Conservation (phyloP, 495 filamentous ascomycete genomes). For the Astrocystis sublimbata region DNA sequence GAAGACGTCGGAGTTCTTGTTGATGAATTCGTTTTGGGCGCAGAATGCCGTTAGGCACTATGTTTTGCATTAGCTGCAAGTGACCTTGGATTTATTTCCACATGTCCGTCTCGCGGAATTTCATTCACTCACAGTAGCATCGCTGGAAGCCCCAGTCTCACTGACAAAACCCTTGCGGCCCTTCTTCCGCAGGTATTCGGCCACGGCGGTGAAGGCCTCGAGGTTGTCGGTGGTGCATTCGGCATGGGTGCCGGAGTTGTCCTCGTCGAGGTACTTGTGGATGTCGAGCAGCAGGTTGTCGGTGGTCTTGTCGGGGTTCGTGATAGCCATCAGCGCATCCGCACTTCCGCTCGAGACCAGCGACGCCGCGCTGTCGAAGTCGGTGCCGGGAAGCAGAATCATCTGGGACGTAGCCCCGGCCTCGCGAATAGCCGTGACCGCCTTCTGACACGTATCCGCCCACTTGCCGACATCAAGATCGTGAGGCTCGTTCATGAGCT, state of each 20-base stretch:
- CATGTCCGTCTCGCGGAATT: neutral
- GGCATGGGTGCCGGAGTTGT: conserved; percentile 55
- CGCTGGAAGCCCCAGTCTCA: conserved; percentile 54
- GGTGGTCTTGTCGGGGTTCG: conserved; percentile 55
- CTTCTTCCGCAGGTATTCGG: conserved; percentile 48
- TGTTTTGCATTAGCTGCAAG: conserved; percentile 1
- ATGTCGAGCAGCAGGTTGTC: conserved; percentile 58
- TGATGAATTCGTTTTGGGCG: conserved; percentile 48
- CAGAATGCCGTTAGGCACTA: conserved; percentile 48
- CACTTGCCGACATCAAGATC: conserved; percentile 49
- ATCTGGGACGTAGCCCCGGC: conserved; percentile 59
- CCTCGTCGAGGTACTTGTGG: conserved; percentile 56
- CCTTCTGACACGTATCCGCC: conserved; percentile 56
- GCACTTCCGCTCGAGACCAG: conserved; percentile 47
- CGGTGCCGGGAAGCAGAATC: conserved; percentile 50
- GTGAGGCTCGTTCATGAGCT: conserved; percentile 66
- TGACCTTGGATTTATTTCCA: neutral
- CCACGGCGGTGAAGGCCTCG: conserved; percentile 48
- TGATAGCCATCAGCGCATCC: conserved; percentile 51
- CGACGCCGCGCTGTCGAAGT: conserved; percentile 50
- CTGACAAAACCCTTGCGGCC: conserved; percentile 54
- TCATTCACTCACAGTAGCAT: conserved; percentile 31
- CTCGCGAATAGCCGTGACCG: conserved; percentile 58
- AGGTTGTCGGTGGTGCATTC: conserved; percentile 56
- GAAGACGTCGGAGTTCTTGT: conserved; percentile 53